Evolutionary conservation across 192 early-diverging fungal genomes (phyloP).

Genomic region (Blastocladiella britannica): DNA sequence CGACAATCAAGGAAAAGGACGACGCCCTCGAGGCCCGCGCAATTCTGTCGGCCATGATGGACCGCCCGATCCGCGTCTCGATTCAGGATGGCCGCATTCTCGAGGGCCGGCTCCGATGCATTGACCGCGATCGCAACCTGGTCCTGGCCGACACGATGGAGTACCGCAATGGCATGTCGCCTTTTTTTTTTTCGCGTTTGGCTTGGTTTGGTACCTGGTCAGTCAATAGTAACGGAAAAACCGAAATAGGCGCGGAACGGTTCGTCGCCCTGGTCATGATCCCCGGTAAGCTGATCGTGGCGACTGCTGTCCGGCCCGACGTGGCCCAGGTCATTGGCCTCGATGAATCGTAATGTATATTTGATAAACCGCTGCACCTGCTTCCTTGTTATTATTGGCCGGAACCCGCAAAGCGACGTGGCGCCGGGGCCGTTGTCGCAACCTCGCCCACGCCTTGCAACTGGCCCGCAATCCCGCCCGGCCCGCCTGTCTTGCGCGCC

Average conservation of each 20-base stretch:
- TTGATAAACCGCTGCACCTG: no score
- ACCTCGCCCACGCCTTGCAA: no score
- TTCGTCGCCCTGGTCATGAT: neutral
- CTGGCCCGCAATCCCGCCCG: no score
- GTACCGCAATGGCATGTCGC: neutral
- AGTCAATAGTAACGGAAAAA: neutral
- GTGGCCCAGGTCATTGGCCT: no score
- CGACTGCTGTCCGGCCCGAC: no score
- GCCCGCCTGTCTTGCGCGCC: no score
- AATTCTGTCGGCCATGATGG: slow-evolving; percentile 3
- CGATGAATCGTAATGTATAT: no score
- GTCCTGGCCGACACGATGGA: slow-evolving; percentile 3
- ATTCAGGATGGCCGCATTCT: slow-evolving; percentile 4
- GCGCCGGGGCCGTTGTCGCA: no score
- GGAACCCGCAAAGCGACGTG: no score
- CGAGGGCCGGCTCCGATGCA: slow-evolving; percentile 1
- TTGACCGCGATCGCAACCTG: slow-evolving; percentile 6
- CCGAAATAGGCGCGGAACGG: neutral
- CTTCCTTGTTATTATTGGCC: no score
- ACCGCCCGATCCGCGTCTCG: neutral
- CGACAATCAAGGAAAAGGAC: neutral
- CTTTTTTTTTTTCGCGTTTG: neutral
- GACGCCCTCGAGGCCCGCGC: neutral
- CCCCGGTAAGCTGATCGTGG: neutral
- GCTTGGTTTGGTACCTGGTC: neutral